A percentile compares a stretch with the other conserved stretches of the same genome.
Conservation (phyloP, 2,329 filamentous ascomycete species). For the Cladosporium sp. region DNA sequence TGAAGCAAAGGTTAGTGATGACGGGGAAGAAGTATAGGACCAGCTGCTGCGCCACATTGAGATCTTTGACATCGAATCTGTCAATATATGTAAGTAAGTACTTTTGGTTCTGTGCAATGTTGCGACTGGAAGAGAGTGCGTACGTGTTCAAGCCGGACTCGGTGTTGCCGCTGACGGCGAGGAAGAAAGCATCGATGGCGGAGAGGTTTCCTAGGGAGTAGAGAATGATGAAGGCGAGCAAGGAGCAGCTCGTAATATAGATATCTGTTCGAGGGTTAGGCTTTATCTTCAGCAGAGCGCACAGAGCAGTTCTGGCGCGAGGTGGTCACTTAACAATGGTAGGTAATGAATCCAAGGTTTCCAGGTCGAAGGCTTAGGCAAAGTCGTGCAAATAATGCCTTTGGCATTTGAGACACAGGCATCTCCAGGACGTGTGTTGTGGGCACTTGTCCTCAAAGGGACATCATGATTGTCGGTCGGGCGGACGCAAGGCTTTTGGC, state of each 20-base stretch:
- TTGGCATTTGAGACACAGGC: too few relatives aligned
- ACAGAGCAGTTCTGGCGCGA: too few relatives aligned
- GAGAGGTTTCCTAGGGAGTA: slow-evolving; percentile 38
- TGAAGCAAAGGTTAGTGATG: slow-evolving; percentile 46
- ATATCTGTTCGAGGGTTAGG: slow-evolving; percentile 30
- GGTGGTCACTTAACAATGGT: too few relatives aligned
- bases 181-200: slow-evolving; percentile 48
- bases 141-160: slow-evolving; percentile 51
- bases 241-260: slow-evolving; percentile 36
- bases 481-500: too few relatives aligned
- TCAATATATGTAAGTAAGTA: neutral
- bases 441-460: too few relatives aligned
- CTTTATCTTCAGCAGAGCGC: too few relatives aligned
- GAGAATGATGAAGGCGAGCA: slow-evolving; percentile 36
- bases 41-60: slow-evolving; percentile 51
- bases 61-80: slow-evolving; percentile 47
- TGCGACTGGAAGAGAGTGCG: slow-evolving; percentile 12
- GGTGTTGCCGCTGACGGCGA: slow-evolving; percentile 47
- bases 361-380: too few relatives aligned
- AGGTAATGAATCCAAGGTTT: too few relatives aligned
- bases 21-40: slow-evolving; percentile 49
- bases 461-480: too few relatives aligned
- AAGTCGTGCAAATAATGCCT: too few relatives aligned
- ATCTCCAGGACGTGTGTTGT: too few relatives aligned
- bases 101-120: neutral